Percentiles rank a stretch among this genome's conserved stretches.
phyloP scores from a whole-genome alignment of 257 asterid genomes.

The Anisodus acutangulus region DNA sequence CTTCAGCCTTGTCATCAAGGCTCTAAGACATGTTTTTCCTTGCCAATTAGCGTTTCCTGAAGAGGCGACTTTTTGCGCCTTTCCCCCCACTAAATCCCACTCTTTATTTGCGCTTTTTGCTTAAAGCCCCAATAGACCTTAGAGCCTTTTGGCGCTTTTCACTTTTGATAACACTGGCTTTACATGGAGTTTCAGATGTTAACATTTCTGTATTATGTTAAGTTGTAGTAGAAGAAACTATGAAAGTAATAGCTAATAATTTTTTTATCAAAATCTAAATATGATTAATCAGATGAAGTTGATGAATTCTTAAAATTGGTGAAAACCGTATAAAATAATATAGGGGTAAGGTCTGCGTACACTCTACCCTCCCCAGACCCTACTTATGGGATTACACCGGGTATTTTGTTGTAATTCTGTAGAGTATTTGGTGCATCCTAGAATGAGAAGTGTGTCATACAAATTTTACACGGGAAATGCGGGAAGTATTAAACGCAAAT shows the following conservation, averaged over 20 bases:
- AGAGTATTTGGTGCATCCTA: background rate
- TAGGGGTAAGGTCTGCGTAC: background rate
- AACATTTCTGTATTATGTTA: background rate
- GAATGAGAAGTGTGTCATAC: background rate
- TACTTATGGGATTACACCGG: too few species aligned
- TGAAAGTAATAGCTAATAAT: background rate
- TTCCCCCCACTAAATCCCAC: too few species aligned
- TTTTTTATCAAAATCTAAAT: background rate
- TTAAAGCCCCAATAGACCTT: too few species aligned
- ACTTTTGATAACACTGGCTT: background rate
- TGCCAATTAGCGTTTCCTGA: too few species aligned
- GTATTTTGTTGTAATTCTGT: too few species aligned
- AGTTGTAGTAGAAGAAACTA: background rate
- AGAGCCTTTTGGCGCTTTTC: too few species aligned
- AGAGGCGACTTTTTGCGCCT: too few species aligned
- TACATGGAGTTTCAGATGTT: background rate
- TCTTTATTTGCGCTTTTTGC: too few species aligned
- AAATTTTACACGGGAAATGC: background rate
- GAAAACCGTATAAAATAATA: background rate
- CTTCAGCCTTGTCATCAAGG: too few species aligned
- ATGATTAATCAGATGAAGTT: slow-evolving; percentile 25
- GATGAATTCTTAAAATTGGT: background rate
- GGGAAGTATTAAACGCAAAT: background rate
- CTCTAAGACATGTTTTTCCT: too few species aligned
- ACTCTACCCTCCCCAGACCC: too few species aligned